phyloP scores from a whole-genome alignment of 768 basidiomycete species.

The Serpula lacrymans region DNA sequence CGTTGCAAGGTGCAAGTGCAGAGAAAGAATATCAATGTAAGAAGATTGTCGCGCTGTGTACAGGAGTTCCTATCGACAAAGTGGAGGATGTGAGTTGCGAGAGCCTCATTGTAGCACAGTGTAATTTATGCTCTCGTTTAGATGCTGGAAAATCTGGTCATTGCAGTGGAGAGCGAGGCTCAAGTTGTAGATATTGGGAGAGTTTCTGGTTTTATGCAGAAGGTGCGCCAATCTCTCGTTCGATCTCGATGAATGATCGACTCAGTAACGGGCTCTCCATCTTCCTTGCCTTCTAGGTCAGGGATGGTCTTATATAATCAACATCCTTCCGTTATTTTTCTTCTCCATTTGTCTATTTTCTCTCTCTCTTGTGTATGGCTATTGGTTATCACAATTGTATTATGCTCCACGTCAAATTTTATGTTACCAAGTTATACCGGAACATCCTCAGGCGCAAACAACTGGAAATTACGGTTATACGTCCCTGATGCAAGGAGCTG shows the following conservation, averaged over 20 bases:
- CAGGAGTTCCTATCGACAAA: slow-evolving; percentile 80
- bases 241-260: slow-evolving; percentile 17
- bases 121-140: slow-evolving; percentile 29
- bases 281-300: slow-evolving; percentile 26
- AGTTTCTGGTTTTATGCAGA: slow-evolving; percentile 90
- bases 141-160: slow-evolving; percentile 82
- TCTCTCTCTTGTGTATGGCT: slow-evolving; percentile 7
- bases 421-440: slow-evolving; percentile 24
- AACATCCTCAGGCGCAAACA: slow-evolving; percentile 78
- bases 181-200: slow-evolving; percentile 79
- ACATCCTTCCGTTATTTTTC: slow-evolving; percentile 4
- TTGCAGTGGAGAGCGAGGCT: slow-evolving; percentile 86
- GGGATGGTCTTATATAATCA: slow-evolving; percentile 39
- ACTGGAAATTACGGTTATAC: slow-evolving; percentile 91
- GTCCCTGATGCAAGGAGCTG: slow-evolving; percentile 85
- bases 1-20: slow-evolving; percentile 73
- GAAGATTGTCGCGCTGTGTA: slow-evolving; percentile 86
- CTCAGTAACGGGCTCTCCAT: slow-evolving; percentile 17
- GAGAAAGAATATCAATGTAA: slow-evolving; percentile 92
- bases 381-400: slow-evolving; percentile 27
- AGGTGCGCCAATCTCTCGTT: slow-evolving; percentile 42
- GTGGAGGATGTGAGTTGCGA: slow-evolving; percentile 76
- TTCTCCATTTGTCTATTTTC: slow-evolving; percentile 3
- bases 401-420: slow-evolving; percentile 22
- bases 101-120: slow-evolving; percentile 10